Conservation (phyloP, 441 rosid species). For the Bruguiera hainesii region DNA sequence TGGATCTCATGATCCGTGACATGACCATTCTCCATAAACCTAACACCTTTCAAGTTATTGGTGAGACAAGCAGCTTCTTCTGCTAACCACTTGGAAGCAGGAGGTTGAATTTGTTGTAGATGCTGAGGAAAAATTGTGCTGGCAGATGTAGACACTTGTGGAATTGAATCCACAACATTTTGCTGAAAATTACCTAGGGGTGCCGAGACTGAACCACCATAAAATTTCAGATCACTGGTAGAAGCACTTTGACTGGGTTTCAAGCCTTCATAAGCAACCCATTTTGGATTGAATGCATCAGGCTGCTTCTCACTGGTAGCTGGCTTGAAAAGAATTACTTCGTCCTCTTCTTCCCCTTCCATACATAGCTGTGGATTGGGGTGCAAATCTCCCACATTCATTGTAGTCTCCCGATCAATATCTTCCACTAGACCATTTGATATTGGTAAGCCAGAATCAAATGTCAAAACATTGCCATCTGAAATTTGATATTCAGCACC, state of each 20-base stretch:
- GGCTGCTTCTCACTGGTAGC: slow-evolving; percentile 54
- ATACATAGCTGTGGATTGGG: slow-evolving; percentile 32
- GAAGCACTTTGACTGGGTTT: slow-evolving; percentile 39
- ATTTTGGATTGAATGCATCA: slow-evolving; percentile 36
- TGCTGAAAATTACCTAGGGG: slow-evolving; percentile 41
- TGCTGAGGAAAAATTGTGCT: slow-evolving; percentile 40
- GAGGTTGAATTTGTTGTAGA: slow-evolving; percentile 43
- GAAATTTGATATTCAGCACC: slow-evolving; percentile 50
- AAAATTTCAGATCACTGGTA: slow-evolving; percentile 36
- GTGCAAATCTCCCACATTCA: slow-evolving; percentile 30
- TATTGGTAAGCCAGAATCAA: slow-evolving; percentile 27
- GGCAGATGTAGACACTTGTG: slow-evolving; percentile 37
- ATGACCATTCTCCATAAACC: slow-evolving; percentile 61
- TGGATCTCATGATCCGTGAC: slow-evolving; percentile 44
- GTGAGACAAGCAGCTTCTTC: slow-evolving; percentile 54
- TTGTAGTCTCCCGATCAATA: slow-evolving; percentile 28
- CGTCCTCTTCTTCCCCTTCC: slow-evolving; percentile 85
- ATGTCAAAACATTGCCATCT: slow-evolving; percentile 34
- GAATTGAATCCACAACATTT: slow-evolving; percentile 37
- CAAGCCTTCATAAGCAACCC: slow-evolving; percentile 41
- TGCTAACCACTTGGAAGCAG: slow-evolving; percentile 45
- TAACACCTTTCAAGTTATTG: slow-evolving; percentile 51
- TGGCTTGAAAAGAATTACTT: slow-evolving; percentile 95
- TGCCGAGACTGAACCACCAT: slow-evolving; percentile 37
- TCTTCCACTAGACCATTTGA: slow-evolving; percentile 31